Percentiles rank a stretch among this genome's conserved stretches.
Conservation (phyloP, 2,329 filamentous ascomycete genomes). For the Fusarium sp. region DNA sequence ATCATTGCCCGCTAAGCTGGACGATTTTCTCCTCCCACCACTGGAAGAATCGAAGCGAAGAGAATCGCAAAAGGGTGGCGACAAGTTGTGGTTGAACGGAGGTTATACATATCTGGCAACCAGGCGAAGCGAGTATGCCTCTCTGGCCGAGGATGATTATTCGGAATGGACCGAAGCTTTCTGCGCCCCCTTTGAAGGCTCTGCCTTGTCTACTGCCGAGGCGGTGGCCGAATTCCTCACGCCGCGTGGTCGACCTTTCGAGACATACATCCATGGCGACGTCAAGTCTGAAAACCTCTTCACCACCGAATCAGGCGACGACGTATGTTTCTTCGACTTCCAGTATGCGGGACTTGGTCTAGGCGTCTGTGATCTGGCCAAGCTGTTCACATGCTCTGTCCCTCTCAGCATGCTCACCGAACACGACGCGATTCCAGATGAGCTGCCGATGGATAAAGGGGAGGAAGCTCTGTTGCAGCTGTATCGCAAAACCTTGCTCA, state of each 20-base stretch:
- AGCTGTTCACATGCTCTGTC: constrained; percentile 75
- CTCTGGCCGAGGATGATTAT: constrained; percentile 56
- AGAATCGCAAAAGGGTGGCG: constrained; percentile 20
- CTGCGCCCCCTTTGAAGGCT: constrained; percentile 50
- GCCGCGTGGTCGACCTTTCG: constrained; percentile 56
- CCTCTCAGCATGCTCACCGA: constrained; percentile 63
- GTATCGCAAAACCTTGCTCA: constrained; percentile 58
- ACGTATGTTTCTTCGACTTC: constrained; percentile 76
- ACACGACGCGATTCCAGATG: constrained; percentile 44
- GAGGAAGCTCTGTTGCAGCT: constrained; percentile 63
- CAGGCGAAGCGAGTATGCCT: constrained; percentile 65
- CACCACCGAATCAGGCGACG: constrained; percentile 59
- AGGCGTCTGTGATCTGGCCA: constrained; percentile 74
- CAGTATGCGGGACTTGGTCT: constrained; percentile 75
- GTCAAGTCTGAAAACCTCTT: constrained; percentile 79
- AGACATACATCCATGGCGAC: constrained; percentile 75
- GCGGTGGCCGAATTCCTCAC: constrained; percentile 63
- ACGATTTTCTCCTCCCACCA: constrained; percentile 63
- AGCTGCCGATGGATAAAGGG: constrained; percentile 61
- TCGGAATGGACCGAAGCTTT: constrained; percentile 68
- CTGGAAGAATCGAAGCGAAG: constrained; percentile 61
- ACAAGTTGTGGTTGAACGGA: constrained; percentile 70
- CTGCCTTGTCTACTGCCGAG: constrained; percentile 58
- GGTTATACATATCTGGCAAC: constrained; percentile 78
- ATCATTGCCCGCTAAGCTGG: constrained; percentile 43